phyloP scores from a whole-genome alignment of 768 basidiomycete species.

The Lyophyllum semitale region DNA sequence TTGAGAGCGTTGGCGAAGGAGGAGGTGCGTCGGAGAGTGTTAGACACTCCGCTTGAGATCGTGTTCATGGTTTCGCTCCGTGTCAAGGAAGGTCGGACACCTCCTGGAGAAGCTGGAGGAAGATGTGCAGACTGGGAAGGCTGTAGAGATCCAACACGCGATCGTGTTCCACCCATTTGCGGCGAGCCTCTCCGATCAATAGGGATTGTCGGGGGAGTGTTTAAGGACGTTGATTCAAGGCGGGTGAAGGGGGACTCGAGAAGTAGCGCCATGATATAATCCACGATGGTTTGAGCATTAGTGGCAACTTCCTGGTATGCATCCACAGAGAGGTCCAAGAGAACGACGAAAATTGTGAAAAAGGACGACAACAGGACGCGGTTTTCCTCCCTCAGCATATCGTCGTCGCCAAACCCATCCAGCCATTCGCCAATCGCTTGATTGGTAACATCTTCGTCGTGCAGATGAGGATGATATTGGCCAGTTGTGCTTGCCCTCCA shows the following conservation, averaged over 20 bases:
- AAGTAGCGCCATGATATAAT: constrained; percentile 89
- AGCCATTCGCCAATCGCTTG: constrained; percentile 81
- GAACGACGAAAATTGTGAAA: constrained; percentile 87
- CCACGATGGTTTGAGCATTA: constrained; percentile 87
- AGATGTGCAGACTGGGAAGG: constrained; percentile 45
- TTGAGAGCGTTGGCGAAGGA: constrained; percentile 80
- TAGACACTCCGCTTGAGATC: constrained; percentile 61
- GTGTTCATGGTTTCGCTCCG: constrained; percentile 68
- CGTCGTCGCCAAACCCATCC: constrained; percentile 66
- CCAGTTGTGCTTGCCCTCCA: constrained; percentile 48
- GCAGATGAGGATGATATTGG: constrained; percentile 31
- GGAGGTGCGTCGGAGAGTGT: constrained; percentile 74
- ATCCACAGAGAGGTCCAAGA: constrained; percentile 90
- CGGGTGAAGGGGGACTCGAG: constrained; percentile 86
- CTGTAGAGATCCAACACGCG: constrained; percentile 51
- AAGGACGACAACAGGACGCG: constrained; percentile 87
- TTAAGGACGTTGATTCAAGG: constrained; percentile 68
- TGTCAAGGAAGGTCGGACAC: constrained; percentile 47
- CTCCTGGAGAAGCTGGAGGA: constrained; percentile 45
- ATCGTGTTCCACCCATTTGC: constrained; percentile 39
- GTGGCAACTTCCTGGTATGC: constrained; percentile 92
- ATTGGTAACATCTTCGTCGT: constrained; percentile 73
- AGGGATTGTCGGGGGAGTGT: constrained; percentile 46
- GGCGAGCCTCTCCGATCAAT: constrained; percentile 38
- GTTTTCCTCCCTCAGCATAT: constrained; percentile 72